phyloP scores from a whole-genome alignment of 2,329 filamentous ascomycete species.

The Epichloe sylvatica region DNA sequence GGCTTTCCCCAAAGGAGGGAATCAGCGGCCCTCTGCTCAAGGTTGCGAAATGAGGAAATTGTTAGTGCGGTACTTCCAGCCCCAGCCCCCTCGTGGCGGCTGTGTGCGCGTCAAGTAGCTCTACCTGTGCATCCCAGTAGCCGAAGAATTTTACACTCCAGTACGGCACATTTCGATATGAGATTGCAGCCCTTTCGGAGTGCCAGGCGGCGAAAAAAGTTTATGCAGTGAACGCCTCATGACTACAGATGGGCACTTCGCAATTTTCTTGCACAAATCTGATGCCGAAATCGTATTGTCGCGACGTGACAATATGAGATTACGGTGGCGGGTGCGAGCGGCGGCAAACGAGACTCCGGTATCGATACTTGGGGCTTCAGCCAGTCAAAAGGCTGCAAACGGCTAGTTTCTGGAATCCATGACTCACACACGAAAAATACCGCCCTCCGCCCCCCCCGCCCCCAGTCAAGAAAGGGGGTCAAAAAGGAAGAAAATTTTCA shows the following conservation, averaged over 20 bases:
- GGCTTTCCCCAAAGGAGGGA: neutral
- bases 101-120: conserved; percentile 15
- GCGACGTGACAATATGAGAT: neutral
- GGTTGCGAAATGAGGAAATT: conserved; percentile 17
- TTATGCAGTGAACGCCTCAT: too few species aligned
- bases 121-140: conserved; percentile 16
- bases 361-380: conserved; percentile 13
- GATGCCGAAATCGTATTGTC: neutral
- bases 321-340: neutral
- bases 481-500: conserved; percentile 8
- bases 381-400: conserved; percentile 21
- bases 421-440: conserved; percentile 13
- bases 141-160: conserved; percentile 17
- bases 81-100: conserved; percentile 10
- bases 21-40: neutral
- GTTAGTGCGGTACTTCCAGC: conserved; percentile 25
- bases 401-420: conserved; percentile 17
- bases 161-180: neutral
- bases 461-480: neutral
- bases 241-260: neutral
- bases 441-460: neutral
- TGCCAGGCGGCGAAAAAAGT: neutral
- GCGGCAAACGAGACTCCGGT: conserved; percentile 1
- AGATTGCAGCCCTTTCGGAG: neutral
- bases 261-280: neutral